These are phyloP conservation scores for Teunomyces atbi DNA, from an alignment of 805 yeast species.

Conservation along the genomic window DNA sequence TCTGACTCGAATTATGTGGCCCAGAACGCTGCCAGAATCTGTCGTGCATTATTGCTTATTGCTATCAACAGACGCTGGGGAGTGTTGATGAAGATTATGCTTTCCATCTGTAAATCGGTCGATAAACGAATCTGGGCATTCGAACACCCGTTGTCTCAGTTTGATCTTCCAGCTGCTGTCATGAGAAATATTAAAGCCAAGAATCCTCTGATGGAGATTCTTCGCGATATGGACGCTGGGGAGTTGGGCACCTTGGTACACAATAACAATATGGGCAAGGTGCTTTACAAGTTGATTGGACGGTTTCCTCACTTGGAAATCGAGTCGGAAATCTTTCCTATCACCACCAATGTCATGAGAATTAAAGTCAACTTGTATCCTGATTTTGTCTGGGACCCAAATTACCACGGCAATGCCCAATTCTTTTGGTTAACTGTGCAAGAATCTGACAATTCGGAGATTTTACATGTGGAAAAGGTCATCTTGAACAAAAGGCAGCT, in stretches of 20 bases:
- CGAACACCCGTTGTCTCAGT: slow-evolving; percentile 86
- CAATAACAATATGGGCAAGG: slow-evolving; percentile 69
- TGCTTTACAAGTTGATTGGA: slow-evolving; percentile 57
- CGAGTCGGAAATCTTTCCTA: slow-evolving; percentile 82
- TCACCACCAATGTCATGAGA: slow-evolving; percentile 82
- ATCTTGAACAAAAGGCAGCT: slow-evolving; percentile 61
- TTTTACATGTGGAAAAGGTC: slow-evolving; percentile 81
- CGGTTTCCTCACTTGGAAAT: slow-evolving; percentile 75
- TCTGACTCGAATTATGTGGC: slow-evolving; percentile 94
- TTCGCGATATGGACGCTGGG: slow-evolving; percentile 67
- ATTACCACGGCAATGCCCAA: slow-evolving; percentile 78
- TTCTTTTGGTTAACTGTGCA: slow-evolving; percentile 93
- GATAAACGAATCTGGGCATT: slow-evolving; percentile 86
- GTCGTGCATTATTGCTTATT: slow-evolving; percentile 84
- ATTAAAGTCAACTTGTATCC: slow-evolving; percentile 69
- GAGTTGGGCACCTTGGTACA: slow-evolving; percentile 92
- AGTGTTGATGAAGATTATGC: slow-evolving; percentile 63
- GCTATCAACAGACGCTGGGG: slow-evolving; percentile 95
- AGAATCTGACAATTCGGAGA: slow-evolving; percentile 68
- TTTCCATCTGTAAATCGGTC: slow-evolving; percentile 81
- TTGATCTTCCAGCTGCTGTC: slow-evolving; percentile 71
- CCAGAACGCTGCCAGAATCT: slow-evolving; percentile 89
- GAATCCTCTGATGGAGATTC: slow-evolving; percentile 64
- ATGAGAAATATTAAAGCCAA: slow-evolving; percentile 60
- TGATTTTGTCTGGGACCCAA: slow-evolving; percentile 83